A percentile compares a stretch with the other conserved stretches of the same genome.
Evolutionary conservation across 495 filamentous ascomycete species (phyloP).

Genomic region (Aspergillus heteromorphus): DNA sequence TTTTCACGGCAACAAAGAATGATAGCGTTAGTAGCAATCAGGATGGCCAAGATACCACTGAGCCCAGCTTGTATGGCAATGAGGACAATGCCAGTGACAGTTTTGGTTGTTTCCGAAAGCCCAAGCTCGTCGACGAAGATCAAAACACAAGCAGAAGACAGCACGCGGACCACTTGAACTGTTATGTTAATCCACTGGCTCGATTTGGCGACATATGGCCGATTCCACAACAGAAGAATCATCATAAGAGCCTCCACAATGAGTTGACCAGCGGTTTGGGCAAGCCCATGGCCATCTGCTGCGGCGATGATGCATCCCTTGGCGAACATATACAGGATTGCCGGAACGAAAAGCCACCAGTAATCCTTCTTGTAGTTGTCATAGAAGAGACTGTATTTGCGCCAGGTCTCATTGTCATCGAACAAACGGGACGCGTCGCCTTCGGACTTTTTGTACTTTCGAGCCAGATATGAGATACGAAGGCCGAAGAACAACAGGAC

Average conservation of each 20-base stretch:
- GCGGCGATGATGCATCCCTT: constrained; percentile 85
- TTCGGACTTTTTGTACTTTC: constrained; percentile 64
- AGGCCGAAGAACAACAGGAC: constrained; percentile 73
- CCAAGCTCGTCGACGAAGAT: constrained; percentile 93
- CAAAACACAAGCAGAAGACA: constrained; percentile 84
- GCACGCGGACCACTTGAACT: constrained; percentile 89
- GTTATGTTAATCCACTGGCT: constrained; percentile 90
- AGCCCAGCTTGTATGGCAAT: constrained; percentile 84
- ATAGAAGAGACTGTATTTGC: constrained; percentile 96
- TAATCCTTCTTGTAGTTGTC: constrained; percentile 87
- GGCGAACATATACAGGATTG: constrained; percentile 87
- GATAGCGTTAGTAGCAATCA: constrained; percentile 87
- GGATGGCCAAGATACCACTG: constrained; percentile 76
- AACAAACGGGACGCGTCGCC: constrained; percentile 72
- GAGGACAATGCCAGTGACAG: constrained; percentile 80
- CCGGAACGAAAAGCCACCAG: constrained; percentile 95
- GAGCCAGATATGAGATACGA: constrained; percentile 75
- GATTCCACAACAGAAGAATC: constrained; percentile 70
- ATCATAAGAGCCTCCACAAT: constrained; percentile 71
- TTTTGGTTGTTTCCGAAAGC: constrained; percentile 90
- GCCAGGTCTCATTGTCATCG: constrained; percentile 86
- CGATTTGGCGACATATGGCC: constrained; percentile 79
- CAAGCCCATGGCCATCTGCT: constrained; percentile 78
- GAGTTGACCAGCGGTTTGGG: constrained; percentile 73
- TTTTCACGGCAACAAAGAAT: constrained; percentile 79